Evolutionary conservation across 192 early-diverging fungal genomes (phyloP), one percentile per base, ranked within the genome.

Genomic region (Geranomyces variabilis): DNA sequence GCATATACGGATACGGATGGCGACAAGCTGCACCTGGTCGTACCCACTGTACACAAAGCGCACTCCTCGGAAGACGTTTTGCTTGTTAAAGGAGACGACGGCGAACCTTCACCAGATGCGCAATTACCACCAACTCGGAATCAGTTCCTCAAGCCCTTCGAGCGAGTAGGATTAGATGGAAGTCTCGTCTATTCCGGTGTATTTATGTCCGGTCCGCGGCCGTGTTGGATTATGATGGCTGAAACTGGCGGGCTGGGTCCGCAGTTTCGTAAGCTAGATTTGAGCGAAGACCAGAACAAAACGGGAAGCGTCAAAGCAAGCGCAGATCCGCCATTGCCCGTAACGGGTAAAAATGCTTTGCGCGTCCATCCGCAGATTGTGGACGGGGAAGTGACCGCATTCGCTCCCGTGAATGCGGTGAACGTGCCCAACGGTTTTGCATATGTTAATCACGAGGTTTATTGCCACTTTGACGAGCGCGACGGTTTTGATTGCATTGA

Each of bases 321-420:
- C 57, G 67, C 76, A 51, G 69, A 72, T 43, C 67, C 77, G 21
- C 33, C 81, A 12, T 29, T 75, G 13, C 67, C 70, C 19, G 48
- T 71, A 31, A 77, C 80, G 2, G 84, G 88, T 31, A 89, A 83
- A 29, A 81, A 87, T 33, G 70, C 81, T 30, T 67, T 91, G 12
- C 71, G 92, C 24, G 85, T 91, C 0, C 91, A 92, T 77, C 92
- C 93, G 2, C 88, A 91, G 81, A 75, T 81, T 29, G 81, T 85
- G 1, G 91, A 93, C 60, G 88, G 89, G 19, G 80, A 68, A 19
- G 79, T 95, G 12, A 75, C 67, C 49, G 81, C 79, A n/a, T 94
- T 95, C 74, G 83, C 90, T 8, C 82, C 84, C 33, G 88, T 95
- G 70, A 84, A 94, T 69, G 92, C 92, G 68, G 78, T 90, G n/a